phyloP scores from a whole-genome alignment of 345 rosid genomes.

The Excoecaria agallocha region DNA sequence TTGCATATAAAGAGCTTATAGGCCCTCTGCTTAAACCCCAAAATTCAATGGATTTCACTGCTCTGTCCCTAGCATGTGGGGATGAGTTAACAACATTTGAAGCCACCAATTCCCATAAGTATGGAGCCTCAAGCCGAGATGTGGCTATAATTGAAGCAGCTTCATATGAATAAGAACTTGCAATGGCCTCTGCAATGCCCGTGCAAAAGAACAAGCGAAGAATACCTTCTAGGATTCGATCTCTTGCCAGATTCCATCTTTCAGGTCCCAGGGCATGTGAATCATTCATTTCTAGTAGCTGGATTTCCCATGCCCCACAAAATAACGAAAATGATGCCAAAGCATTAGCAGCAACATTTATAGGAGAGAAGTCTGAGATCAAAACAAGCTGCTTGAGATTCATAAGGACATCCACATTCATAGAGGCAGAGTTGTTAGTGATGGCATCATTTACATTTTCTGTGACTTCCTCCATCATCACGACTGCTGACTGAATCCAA shows the following conservation, averaged over 20 bases:
- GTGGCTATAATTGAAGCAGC: constrained; percentile 65
- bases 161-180: constrained; percentile 49
- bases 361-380: constrained; percentile 46
- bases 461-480: constrained; percentile 80
- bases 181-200: constrained; percentile 85
- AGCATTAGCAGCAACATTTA: constrained; percentile 61
- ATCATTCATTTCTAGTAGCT: constrained; percentile 37
- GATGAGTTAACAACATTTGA: constrained; percentile 58
- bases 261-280: constrained; percentile 33
- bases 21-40: constrained; percentile 90
- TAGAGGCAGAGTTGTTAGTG: constrained; percentile 41
- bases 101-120: constrained; percentile 84
- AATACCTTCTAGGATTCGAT: constrained; percentile 72
- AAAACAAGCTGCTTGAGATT: constrained; percentile 54
- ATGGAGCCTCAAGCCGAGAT: constrained; percentile 52
- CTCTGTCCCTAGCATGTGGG: constrained; percentile 63
- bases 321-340: constrained; percentile 61
- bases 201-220: constrained; percentile 87
- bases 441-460: constrained; percentile 68
- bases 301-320: constrained; percentile 35
- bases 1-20: constrained; percentile 71
- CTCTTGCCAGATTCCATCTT: constrained; percentile 54
- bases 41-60: constrained; percentile 77
- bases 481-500: constrained; percentile 87
- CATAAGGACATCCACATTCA: constrained; percentile 36